Base-by-base conservation (phyloP, 352 stramenopile species). In the Globisporangium sylvaticum region DNA sequence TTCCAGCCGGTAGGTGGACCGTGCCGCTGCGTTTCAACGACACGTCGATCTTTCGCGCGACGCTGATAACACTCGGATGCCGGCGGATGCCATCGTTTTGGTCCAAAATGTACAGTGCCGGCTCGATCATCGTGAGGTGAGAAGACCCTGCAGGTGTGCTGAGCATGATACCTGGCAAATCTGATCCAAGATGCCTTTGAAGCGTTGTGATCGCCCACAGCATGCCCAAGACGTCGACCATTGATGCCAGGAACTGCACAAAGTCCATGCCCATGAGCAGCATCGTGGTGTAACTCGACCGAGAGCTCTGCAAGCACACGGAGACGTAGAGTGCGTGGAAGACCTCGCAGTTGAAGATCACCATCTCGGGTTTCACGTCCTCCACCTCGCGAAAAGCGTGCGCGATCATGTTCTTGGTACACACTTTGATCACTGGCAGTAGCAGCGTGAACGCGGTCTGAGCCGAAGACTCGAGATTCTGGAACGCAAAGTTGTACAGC, bases 261-360 rank as follows among this genome's bases (percentile, higher is more conserved):
- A 46, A 46, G 39, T 20, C 14, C 39, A 46, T 46, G 0, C 15
- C 9, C 57, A 53, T 53, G 10, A 39, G 22, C 57, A 32, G 1
- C 14, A 62, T 18, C 12, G 58, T 79, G 27, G 65, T 69, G 29
- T 69, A 72, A 4, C 22, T 48, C 1, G 73, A 75, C 2, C 7
- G 57, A n/a, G 70, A 61, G 48, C 52, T 58, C 20, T 77, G 63
- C 64, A 75, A 72, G 56, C 73, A 79, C 59, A 64, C 69, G 0
- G 61, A 69, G 5, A 79, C 52, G 32, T 70, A 79, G 3, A 79
- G 53, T 4, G 66, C 48, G 59, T 74, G 69, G 56, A 67, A 74
- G 42, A 74, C 54, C 57, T 79, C 64, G 18, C 56, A 62, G 27
- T 76, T 74, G 12, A 79, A 50, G 22, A 74, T 58, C 31, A 76